Conservation (phyloP, 805 yeast genomes). For the Yamadazyma endophytica region DNA sequence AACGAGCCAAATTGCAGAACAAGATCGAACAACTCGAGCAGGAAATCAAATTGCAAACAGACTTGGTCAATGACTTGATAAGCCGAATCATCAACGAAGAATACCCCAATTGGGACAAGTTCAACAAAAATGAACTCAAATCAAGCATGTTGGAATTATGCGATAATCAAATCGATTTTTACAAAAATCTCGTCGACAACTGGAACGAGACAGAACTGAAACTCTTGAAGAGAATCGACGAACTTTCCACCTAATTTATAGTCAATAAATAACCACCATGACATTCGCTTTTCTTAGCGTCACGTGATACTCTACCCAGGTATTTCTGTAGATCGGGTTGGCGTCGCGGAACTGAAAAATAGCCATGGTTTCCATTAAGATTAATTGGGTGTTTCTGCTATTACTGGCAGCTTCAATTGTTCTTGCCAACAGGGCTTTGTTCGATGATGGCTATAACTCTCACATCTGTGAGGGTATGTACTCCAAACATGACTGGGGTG, state of each 20-base stretch:
- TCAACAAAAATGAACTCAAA: constrained; percentile 75
- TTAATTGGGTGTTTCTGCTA: neutral
- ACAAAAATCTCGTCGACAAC: constrained; percentile 58
- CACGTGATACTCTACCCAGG: too few species aligned
- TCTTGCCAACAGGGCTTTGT: constrained; percentile 42
- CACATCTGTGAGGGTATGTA: constrained; percentile 91
- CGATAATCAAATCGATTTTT: constrained; percentile 71
- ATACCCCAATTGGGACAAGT: constrained; percentile 67
- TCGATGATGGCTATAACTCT: constrained; percentile 43
- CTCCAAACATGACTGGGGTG: constrained; percentile 83
- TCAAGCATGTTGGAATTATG: constrained; percentile 68
- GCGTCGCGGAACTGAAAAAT: neutral
- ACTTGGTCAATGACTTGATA: constrained; percentile 44
- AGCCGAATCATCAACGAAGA: constrained; percentile 45
- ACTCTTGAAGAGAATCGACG: constrained; percentile 20
- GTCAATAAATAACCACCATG: neutral
- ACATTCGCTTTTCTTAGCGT: neutral
- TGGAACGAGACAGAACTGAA: constrained; percentile 59
- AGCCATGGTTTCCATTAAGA: neutral
- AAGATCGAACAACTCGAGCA: constrained; percentile 41
- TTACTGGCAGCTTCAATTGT: neutral
- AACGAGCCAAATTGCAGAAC: constrained; percentile 38
- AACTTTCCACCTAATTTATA: constrained; percentile 7
- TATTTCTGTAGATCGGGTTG: constrained; percentile 1
- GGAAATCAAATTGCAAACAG: constrained; percentile 42